Base-by-base conservation (phyloP, 2,329 filamentous ascomycete genomes). In the Amesomyces nigricolor region DNA sequence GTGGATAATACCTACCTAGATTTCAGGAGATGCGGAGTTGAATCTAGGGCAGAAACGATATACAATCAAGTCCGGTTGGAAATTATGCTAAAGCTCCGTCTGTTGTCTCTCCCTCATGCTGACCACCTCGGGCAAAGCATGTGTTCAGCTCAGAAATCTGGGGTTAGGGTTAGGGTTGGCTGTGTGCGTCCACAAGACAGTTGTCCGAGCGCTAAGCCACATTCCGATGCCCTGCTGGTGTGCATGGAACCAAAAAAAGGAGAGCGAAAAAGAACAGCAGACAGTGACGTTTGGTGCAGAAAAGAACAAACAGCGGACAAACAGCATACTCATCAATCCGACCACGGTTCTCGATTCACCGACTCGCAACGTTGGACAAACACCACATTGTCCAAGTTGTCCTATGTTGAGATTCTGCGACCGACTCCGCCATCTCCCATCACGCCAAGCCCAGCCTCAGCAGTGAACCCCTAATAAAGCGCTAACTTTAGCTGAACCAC, bases 401-500 rank as follows among this genome's bases (percentile, higher is more conserved):
- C 32, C 32, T 10, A 2, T 35, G 2, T 13, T 51, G 9, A 3
- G 14, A 53, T 53, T 46, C 8, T 40, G 16, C 45, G 19, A 29
- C 14, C 35, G 9, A 35, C 29, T 40, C 37, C 22, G 26, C 48
- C 13, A 43, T 8, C 32, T 26, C 22, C 22, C 42, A 50, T 45
- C 49, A 52, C 53, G 50, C 39, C 30, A 26, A 42, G 45, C 40
- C 29, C 50, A 32, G 26, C 50, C 16, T 11, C 22, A 26, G 22
- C 22, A 14, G 3, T 14, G 40, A 56, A 56, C 54, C 54, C 54
- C 49, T 56, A 56, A 56, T 56, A 56, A 56, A 48, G 26, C 17
- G 17, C 30, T 16, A 19, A 16, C 46, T 51, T 35, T 30, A n/a
- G 26, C 29, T 32, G 29, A 47, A 26, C 53, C 22, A 35, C 32